Evolutionary conservation across 176 grass and related monocot species (phyloP).

Genomic region (Ananas comosus): DNA sequence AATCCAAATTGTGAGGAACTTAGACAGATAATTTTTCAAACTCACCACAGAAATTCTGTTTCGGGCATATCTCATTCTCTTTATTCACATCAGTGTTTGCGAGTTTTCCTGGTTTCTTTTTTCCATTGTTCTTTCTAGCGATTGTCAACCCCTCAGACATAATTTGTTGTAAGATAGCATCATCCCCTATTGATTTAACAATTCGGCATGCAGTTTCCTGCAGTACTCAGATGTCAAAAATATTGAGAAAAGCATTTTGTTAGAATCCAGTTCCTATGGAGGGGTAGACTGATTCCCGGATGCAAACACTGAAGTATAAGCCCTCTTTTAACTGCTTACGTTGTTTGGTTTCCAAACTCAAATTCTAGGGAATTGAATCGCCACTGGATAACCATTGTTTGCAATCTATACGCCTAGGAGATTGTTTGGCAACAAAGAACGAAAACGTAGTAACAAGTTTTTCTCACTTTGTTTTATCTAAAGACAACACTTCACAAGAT

Average conservation of each 20-base stretch:
- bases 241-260: neutral
- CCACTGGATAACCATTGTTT: too few species aligned
- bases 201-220: conserved; percentile 81
- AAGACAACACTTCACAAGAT: too few species aligned
- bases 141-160: conserved; percentile 49
- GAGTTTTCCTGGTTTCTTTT: conserved; percentile 24
- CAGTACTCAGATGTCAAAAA: conserved; percentile 21
- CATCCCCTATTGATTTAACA: conserved; percentile 80
- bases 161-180: conserved; percentile 66
- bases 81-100: conserved; percentile 16
- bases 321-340: too few species aligned
- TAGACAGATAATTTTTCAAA: neutral
- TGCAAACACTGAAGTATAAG: too few species aligned
- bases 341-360: too few species aligned
- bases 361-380: too few species aligned
- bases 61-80: conserved; percentile 30
- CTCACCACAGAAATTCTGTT: conserved; percentile 31
- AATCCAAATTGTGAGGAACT: too few species aligned
- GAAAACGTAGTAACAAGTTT: too few species aligned
- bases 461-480: too few species aligned
- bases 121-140: conserved; percentile 52
- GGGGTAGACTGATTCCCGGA: neutral
- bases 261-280: neutral
- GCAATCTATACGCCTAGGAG: too few species aligned
- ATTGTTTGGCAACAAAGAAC: too few species aligned